Conservation (phyloP, 192 early-diverging fungal genomes). For the Backusella westeae region DNA sequence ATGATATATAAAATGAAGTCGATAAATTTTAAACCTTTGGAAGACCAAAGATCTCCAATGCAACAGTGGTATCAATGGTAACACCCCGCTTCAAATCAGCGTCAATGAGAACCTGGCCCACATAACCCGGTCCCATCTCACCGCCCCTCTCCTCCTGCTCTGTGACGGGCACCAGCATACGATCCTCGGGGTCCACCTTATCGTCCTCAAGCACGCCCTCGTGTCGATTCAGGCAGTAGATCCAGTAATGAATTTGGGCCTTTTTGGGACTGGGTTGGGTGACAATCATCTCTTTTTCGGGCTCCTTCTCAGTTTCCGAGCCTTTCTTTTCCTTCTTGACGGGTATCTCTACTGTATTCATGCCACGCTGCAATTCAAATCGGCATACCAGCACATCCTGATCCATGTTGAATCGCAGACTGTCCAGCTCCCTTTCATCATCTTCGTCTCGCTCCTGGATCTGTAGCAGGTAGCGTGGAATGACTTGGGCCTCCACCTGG, state of each 20-base stretch:
- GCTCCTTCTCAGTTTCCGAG: neutral
- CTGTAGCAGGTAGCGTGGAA: neutral
- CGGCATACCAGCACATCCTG: neutral
- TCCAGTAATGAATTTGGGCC: constrained; percentile 24
- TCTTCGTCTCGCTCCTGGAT: neutral
- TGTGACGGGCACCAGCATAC: constrained; percentile 29
- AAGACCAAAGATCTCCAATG: constrained; percentile 31
- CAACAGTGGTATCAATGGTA: constrained; percentile 29
- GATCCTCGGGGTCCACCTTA: constrained; percentile 30
- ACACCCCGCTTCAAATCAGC: neutral
- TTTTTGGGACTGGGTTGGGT: neutral
- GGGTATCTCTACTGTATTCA: neutral
- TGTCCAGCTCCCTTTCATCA: neutral
- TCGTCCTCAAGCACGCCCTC: constrained; percentile 3
- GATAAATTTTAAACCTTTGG: neutral
- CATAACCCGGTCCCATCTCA: constrained; percentile 18
- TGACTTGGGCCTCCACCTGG: constrained; percentile 22
- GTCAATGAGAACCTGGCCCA: constrained; percentile 17
- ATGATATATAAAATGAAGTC: too few relatives aligned
- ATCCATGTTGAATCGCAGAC: neutral
- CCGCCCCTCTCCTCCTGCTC: constrained; percentile 4
- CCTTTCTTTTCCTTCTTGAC: constrained; percentile 4
- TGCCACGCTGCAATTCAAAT: neutral
- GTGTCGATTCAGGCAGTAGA: constrained; percentile 32
- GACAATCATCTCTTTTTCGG: neutral